A percentile compares a stretch with the other conserved stretches of the same genome.
Evolutionary conservation across 164 flowering plant genomes (phyloP).

Genomic region (Chimonanthus praecox): DNA sequence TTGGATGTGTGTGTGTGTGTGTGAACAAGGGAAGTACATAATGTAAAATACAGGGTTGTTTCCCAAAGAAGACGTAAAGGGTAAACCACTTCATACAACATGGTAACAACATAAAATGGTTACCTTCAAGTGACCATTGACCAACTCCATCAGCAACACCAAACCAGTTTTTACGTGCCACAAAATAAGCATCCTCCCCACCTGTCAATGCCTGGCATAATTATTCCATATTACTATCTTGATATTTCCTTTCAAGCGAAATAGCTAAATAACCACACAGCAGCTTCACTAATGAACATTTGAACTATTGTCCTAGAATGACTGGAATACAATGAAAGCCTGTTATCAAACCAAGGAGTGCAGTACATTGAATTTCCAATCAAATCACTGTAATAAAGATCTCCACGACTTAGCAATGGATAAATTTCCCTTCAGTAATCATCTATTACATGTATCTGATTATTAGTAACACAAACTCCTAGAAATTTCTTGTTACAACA

Average conservation of each 20-base stretch:
- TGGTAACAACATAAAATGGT: constrained; percentile 5
- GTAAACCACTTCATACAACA: neutral
- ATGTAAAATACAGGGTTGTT: too few relatives aligned
- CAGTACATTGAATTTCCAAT: neutral
- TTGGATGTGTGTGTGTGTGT: too few relatives aligned
- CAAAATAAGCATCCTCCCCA: constrained; percentile 79
- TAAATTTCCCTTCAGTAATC: neutral
- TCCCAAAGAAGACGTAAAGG: neutral
- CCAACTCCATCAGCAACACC: constrained; percentile 88
- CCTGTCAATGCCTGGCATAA: constrained; percentile 81
- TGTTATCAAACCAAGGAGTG: neutral
- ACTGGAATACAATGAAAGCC: neutral
- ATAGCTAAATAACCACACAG: neutral
- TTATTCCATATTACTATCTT: constrained; percentile 40
- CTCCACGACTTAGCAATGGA: neutral
- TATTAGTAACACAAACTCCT: too few relatives aligned
- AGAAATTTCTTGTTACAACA: too few relatives aligned
- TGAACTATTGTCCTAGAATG: neutral
- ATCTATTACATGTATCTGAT: neutral
- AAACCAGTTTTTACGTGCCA: constrained; percentile 49
- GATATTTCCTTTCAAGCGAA: constrained; percentile 6
- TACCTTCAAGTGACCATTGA: constrained; percentile 83
- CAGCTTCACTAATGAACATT: neutral
- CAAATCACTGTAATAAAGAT: neutral
- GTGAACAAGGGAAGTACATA: too few relatives aligned